Base-by-base conservation (phyloP, 2,329 filamentous ascomycete genomes). In the Diaporthe sp. region DNA sequence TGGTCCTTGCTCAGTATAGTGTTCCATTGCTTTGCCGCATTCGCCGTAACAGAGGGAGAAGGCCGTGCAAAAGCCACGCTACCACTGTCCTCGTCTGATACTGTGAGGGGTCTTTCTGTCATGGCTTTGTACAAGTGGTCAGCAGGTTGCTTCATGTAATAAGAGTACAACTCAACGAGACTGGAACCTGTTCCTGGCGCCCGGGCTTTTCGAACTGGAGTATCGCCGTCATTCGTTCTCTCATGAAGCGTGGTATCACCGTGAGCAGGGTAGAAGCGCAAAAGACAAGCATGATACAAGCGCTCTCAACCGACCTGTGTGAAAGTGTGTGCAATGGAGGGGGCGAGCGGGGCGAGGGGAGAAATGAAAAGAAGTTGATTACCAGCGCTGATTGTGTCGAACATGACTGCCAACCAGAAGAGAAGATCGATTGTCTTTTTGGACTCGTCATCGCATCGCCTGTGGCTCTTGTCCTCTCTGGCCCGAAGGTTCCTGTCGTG, bases 401-500 rank as follows among this genome's bases (percentile, higher is more conserved):
- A 78, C 55, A 75, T 72, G 32, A 69, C 42, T n/a, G 51, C 75
- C 22, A 91, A 81, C 89, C 89, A 91, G 77, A 88, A 91, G 3
- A 91, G 78, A 15, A 91, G 80, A 17, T 87, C 84, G 35, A 91
- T 82, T 0, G 89, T 90, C 15, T 84, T 79, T 9, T 79, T 79
- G 7, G 85, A 81, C 78, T 75, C 78, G 44, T 65, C 61, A 22
- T 75, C 71, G 59, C 69, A 71, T 39, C 19, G 37, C 37, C 74
- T 50, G 25, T 42, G 35, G 2, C 27, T 37, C 27, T 42, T 44
- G 53, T 53, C 59, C 22, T 51, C 42, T 35, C 50, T 68, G 7
- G 58, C 44, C 2, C 47, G 66, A 22, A 27, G 19, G 17, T 61
- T 61, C 10, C 68, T 72, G 32, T 75, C 74, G 44, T 53, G 32